Base-by-base conservation (phyloP, 495 filamentous ascomycete species). In the Annulohypoxylon stygium region DNA sequence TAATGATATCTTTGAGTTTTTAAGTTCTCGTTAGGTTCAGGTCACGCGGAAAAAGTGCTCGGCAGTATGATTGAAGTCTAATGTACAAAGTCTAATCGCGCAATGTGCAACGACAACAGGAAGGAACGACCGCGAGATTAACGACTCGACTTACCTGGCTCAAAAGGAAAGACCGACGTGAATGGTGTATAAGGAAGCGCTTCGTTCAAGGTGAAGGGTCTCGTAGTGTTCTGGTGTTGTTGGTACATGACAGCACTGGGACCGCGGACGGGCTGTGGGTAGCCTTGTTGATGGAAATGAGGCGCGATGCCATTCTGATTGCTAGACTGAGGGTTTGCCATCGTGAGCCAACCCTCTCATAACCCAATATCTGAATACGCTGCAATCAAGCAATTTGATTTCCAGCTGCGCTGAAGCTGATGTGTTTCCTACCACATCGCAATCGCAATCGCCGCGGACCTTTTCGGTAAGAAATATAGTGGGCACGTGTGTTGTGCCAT, bases 181-280 rank as follows among this genome's bases (percentile, higher is more conserved):
- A 98, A 91, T 2, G 96, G 95, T 14, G 97, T 95, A 81, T 91
- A 97, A 39, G 93, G 93, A 48, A 99, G 83, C 9, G 95, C 95
- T 76, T 98, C 93, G 65, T 93, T 89, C 11, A 98, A 90, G 1
- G 81, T 81, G 70, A 87, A 83, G 0, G 85, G 82, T 54, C 79
- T 73, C 2, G 77, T 64, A 51, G 74, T 74, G 50, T 59, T 16
- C 37, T 66, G 76, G 5, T 47, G 76, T 25, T 48, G 69, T 12
- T 59, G 68, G 18, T 73, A 66, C 11, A 53, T 14, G 18, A 37
- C 54, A 4, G 43, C 8, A 26, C 59, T 26, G 12, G 50, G 61
- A 54, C 25, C 39, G 30, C 30, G 30, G 5, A 6, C 30, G 25
- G 70, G 51, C 14, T 61, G 70, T 5, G 63, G 67, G 36, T 73